Conservation (phyloP, 2,329 filamentous ascomycete genomes). For the Zopfia rhizophila region DNA sequence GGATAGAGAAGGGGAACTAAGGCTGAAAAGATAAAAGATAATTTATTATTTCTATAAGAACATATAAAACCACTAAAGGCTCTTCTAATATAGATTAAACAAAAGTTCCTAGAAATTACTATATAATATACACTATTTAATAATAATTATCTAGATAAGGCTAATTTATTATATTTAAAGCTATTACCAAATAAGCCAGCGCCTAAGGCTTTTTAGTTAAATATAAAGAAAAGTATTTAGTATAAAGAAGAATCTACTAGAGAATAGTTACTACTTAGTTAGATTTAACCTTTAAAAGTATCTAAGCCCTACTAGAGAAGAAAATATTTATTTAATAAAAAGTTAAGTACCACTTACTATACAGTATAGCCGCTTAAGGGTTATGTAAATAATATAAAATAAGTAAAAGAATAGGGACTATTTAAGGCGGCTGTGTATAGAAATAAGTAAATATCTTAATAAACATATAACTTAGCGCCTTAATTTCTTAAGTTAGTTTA, state of each 20-base stretch:
- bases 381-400: no score
- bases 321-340: slow-evolving; percentile 8
- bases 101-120: slow-evolving; percentile 7
- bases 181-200: slow-evolving; percentile 3
- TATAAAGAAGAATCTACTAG: slow-evolving; percentile 2
- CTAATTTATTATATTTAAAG: slow-evolving; percentile 3
- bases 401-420: slow-evolving; percentile 6
- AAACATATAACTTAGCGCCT: not conserved
- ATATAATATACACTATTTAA: slow-evolving; percentile 4
- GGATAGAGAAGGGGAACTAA: no score
- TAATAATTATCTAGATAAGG: slow-evolving; percentile 1
- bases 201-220: slow-evolving; percentile 3
- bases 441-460: slow-evolving; percentile 7
- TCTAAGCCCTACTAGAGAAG: slow-evolving; percentile 6
- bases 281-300: slow-evolving; percentile 11
- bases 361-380: no score
- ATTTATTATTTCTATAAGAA: slow-evolving; percentile 2
- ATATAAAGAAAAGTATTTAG: slow-evolving; percentile 1
- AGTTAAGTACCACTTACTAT: slow-evolving; percentile 5
- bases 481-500: not conserved
- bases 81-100: slow-evolving; percentile 8
- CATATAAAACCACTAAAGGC: slow-evolving; percentile 6
- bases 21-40: slow-evolving; percentile 1
- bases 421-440: slow-evolving; percentile 6
- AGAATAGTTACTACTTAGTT: slow-evolving; percentile 7